These are phyloP conservation scores for Yamadazyma atmosphaerica DNA, from an alignment of 1,139 yeast genomes.

Conservation along the genomic window DNA sequence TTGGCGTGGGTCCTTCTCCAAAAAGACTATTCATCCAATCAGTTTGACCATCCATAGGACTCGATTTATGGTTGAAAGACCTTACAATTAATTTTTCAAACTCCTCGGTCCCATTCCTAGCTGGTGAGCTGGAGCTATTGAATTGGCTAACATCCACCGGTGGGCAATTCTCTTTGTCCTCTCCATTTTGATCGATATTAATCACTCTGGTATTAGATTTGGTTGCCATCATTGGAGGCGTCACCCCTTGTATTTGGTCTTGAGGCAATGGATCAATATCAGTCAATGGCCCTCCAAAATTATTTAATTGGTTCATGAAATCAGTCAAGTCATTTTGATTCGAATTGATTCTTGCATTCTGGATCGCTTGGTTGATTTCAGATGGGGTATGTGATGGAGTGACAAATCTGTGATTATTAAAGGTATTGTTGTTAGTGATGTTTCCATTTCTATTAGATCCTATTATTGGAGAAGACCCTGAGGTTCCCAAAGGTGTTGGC, in stretches of 20 bases:
- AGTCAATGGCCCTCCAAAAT: slow-evolving; percentile 54
- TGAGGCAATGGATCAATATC: slow-evolving; percentile 53
- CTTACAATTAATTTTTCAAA: slow-evolving; percentile 41
- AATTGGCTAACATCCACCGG: slow-evolving; percentile 23
- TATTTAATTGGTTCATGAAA: slow-evolving; percentile 48
- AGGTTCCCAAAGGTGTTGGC: background rate
- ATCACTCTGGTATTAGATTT: slow-evolving; percentile 48
- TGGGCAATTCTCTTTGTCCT: slow-evolving; percentile 43
- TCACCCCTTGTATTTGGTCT: slow-evolving; percentile 30
- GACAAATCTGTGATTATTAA: slow-evolving; percentile 27
- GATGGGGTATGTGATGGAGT: slow-evolving; percentile 50
- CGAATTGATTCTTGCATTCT: slow-evolving; percentile 22
- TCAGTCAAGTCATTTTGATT: slow-evolving; percentile 46
- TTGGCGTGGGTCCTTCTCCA: slow-evolving; percentile 45
- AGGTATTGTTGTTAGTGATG: background rate
- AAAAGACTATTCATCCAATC: slow-evolving; percentile 42
- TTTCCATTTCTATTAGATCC: background rate
- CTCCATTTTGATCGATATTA: slow-evolving; percentile 39
- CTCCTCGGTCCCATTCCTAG: slow-evolving; percentile 25
- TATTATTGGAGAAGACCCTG: slow-evolving; percentile 24
- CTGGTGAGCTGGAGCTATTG: slow-evolving; percentile 18
- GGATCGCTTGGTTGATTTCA: slow-evolving; percentile 44
- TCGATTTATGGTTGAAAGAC: slow-evolving; percentile 36
- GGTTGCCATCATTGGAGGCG: slow-evolving; percentile 53
- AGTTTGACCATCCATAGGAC: slow-evolving; percentile 23